Evolutionary conservation across 2,329 filamentous ascomycete genomes (phyloP), one percentile per base, ranked within the genome.

Genomic region (Verticillium nubilum): DNA sequence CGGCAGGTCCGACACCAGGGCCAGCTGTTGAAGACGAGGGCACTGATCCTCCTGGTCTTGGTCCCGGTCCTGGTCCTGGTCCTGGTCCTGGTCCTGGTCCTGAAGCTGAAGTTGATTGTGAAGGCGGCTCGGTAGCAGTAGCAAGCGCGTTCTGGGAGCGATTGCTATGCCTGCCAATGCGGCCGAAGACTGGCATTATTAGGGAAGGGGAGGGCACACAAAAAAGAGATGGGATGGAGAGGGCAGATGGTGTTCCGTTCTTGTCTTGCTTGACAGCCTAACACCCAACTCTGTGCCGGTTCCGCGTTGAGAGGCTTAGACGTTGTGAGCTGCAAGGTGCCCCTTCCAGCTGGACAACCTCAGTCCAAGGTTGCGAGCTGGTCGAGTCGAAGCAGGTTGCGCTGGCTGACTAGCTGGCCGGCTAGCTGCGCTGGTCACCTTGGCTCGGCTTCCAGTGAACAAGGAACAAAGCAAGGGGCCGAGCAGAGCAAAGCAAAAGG

Each of bases 131-230:
- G 67, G 52, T 27, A 17, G 52, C 52, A 53, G 25, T 28, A 29
- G 75, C 74, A 67, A 84, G 76, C 64, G 79, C 78, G 69, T 82
- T 80, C 74, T 84, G 82, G 70, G 82, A 82, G 67, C 80, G 80
- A 68, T 82, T 82, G 76, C 76, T 79, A 72, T 82, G 78, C 76
- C 76, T 83, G 70, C 78, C 77, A 71, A 83, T 73, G 69, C 80
- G 80, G 73, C 76, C 75, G 73, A 84, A 84, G 72, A 73, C 73
- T 68, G 77, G 80, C 81, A 84, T 84, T 72, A 70, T 75, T 68
- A 50, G 42, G 9, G n/a, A 25, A 23, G 13, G 5, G 19, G 7
- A 10, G 42, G 42, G 10, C 42, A 19, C 42, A 25, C 42, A 23
- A 50, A 50, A n/a, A 9, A 23, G n/a, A 23, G 19, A 50, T 23